A percentile compares a stretch with the other conserved stretches of the same genome.
These are phyloP conservation scores for Paraphoma sp. DNA, from an alignment of 2,329 filamentous ascomycete species.

Conservation along the genomic window DNA sequence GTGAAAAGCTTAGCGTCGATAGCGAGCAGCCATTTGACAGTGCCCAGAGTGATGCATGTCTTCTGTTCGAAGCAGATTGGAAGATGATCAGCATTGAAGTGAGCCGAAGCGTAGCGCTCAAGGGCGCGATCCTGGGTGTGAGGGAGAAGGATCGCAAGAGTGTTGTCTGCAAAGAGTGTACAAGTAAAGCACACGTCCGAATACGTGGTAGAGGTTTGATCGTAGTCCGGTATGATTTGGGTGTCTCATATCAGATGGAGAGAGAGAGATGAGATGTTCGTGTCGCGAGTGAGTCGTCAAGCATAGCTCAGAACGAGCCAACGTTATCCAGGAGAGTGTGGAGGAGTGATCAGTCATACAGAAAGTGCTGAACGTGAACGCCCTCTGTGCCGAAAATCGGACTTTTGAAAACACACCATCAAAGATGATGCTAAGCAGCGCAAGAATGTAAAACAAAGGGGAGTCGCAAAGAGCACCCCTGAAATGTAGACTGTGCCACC, in stretches of 20 bases:
- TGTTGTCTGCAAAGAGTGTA: slow-evolving; percentile 8
- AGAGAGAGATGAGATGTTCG: slow-evolving; percentile 3
- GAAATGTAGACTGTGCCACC: slow-evolving; percentile 12
- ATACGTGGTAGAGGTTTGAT: not conserved
- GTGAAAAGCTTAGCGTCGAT: not conserved
- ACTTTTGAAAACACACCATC: slow-evolving; percentile 26
- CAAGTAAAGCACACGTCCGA: slow-evolving; percentile 3
- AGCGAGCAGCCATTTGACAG: not conserved
- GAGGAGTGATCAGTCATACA: slow-evolving; percentile 14
- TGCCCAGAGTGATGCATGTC: slow-evolving; percentile 39
- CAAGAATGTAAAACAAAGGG: slow-evolving; percentile 4
- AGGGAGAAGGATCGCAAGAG: slow-evolving; percentile 30
- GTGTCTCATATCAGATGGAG: not conserved
- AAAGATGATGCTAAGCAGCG: slow-evolving; percentile 11
- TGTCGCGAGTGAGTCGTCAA: slow-evolving; percentile 9
- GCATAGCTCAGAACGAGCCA: slow-evolving; percentile 9
- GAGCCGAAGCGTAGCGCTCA: slow-evolving; percentile 34
- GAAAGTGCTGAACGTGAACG: slow-evolving; percentile 11
- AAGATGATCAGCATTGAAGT: slow-evolving; percentile 41
- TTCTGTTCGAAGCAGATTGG: slow-evolving; percentile 10
- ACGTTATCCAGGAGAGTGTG: slow-evolving; percentile 16
- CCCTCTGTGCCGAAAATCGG: slow-evolving; percentile 25
- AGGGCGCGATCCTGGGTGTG: slow-evolving; percentile 20
- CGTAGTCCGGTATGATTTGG: not conserved
- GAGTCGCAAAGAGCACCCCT: slow-evolving; percentile 12